Evolutionary conservation across 768 basidiomycete species (phyloP), one percentile per base, ranked within the genome.

Genomic region (Lanmaoa pseudosensibilis): DNA sequence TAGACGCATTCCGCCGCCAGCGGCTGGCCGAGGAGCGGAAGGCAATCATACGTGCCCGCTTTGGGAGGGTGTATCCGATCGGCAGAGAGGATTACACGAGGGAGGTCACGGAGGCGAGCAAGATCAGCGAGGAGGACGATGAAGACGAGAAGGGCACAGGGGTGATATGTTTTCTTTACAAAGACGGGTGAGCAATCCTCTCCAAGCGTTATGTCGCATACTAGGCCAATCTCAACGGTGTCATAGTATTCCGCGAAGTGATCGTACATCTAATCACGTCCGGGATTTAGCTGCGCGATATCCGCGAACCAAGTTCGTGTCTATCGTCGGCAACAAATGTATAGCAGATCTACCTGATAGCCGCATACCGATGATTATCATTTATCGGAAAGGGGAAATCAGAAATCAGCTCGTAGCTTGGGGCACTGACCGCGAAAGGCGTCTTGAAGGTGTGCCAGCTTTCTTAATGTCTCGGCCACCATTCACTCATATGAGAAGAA

Each of bases 311-410:
- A 98, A 98, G 75, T 97, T 99, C 63, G 89, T 98, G 58, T 93
- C 92, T 12, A 98, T 98, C 64, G 85, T 94, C 4, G 94, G 94
- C 37, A 84, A 92, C 74, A 94, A 94, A 72, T 96, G 94, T 75
- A 97, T 99, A 64, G 86, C 91, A n/a, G 88, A 98, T 73, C 86
- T 98, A 36, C 96, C 95, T 15, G 97, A 98, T 64, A 79, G 83
- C 37, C 86, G 94, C 50, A 74, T 94, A 39, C 97, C 97, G 2
- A 98, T 96, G 80, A 76, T 98, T 55, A 86, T 99, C 61, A 76
- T 96, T 32, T 98, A 99, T 73, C 85, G 90, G 45, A 88, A 88
- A 62, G 97, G 97, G n/a, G 89, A 94, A 43, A 88, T 98, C 34
- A 77, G 82, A 46, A 88, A 90, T 59, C 94, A 98, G 70, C 77